Evolutionary conservation across 1,139 yeast genomes (phyloP), one percentile per base, ranked within the genome.

Genomic region (Nadsonia commutata): DNA sequence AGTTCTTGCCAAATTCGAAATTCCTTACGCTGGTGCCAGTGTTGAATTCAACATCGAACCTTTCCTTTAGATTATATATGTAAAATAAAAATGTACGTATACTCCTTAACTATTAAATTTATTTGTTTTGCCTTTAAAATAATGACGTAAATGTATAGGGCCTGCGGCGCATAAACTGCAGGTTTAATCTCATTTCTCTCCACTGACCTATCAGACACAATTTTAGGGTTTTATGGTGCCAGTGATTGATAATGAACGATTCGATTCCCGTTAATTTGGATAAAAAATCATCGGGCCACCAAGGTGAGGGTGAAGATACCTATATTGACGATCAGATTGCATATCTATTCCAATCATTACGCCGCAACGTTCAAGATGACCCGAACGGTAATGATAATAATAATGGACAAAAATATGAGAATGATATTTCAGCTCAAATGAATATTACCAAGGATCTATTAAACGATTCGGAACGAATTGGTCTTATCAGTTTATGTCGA

Each of bases 401-500:
- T 9, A 68, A 64, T 42, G 74, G 68, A 20, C 70, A 66, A n/a
- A 65, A 63, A 46, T 62, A 56, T 44, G 65, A 50, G 51, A 66
- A 64, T 49, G 78, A 67, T 56, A 78, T 77, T 0, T 67, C 67
- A 8, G 76, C 77, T 40, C 93, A 88, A 45, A 65, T 90, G 49
- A 76, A 77, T 47, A 73, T 90, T 1, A 90, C 97, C 6, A 85
- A 80, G 57, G 73, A 76, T 23, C 74, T 93, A 76, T 70, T 93
- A 22, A 71, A 78, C 2, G 97, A 85, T 21, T 69, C 80, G 18
- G 96, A 93, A 57, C 79, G 84, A 53, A 82, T 88, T 51, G 97
- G 97, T 3, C 93, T 93, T 56, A 81, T 83, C 4, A 97, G 96
- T 0, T 69, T 90, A 9, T 77, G 82, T 18, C 80, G 83, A 52